Conservation (phyloP, 2,329 filamentous ascomycete species). For the Calonectria montana region DNA sequence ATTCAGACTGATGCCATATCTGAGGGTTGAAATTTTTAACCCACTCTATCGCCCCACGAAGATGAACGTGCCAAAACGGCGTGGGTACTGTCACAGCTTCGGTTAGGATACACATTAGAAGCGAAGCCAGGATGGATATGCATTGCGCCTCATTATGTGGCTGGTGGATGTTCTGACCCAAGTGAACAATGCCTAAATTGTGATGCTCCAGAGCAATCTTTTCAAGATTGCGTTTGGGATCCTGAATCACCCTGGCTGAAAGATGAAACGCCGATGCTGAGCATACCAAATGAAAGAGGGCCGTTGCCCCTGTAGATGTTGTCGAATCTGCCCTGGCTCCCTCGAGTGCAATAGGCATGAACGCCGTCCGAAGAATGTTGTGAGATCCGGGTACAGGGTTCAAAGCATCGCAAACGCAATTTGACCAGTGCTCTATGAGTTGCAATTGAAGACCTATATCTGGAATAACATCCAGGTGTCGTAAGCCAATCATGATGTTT, state of each 20-base stretch:
- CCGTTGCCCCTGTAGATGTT: constrained; percentile 33
- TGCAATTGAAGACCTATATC: constrained; percentile 35
- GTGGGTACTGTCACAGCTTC: constrained; percentile 39
- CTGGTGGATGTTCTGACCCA: constrained; percentile 36
- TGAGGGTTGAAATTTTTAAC: constrained; percentile 39
- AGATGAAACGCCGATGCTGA: constrained; percentile 39
- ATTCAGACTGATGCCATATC: constrained; percentile 35
- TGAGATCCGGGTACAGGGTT: constrained; percentile 33
- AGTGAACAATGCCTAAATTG: constrained; percentile 37
- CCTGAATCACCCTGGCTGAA: constrained; percentile 6
- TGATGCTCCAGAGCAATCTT: constrained; percentile 39
- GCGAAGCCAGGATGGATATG: constrained; percentile 31
- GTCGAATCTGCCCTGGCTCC: constrained; percentile 32
- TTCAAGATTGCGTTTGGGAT: constrained; percentile 24
- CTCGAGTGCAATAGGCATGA: constrained; percentile 39
- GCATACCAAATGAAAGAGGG: constrained; percentile 39
- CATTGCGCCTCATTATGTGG: constrained; percentile 33
- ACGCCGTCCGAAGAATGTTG: constrained; percentile 33
- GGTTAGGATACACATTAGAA: constrained; percentile 37
- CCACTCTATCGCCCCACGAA: constrained; percentile 39
- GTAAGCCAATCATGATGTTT: not conserved
- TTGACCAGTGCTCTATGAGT: constrained; percentile 35
- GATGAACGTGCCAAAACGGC: constrained; percentile 37
- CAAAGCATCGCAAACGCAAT: constrained; percentile 36
- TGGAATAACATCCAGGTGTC: constrained; percentile 33